A percentile compares a stretch with the other conserved stretches of the same genome.
Conservation (phyloP, 2,329 filamentous ascomycete genomes). For the Alternaria ethzedia region DNA sequence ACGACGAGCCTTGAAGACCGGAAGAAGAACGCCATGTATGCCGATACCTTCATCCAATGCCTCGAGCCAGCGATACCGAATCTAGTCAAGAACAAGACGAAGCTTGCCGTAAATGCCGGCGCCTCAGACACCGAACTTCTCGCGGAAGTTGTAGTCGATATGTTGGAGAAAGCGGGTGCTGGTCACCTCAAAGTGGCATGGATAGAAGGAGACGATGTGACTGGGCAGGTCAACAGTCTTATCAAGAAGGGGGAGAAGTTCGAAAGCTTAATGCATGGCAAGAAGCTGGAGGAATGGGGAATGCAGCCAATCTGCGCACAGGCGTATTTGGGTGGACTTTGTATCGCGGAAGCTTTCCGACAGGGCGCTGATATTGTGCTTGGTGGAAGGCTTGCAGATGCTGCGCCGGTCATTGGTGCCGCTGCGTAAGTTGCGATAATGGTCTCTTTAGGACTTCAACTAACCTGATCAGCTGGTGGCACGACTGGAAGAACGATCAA, state of each 20-base stretch:
- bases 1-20: slow-evolving; percentile 49
- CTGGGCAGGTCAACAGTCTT: slow-evolving; percentile 38
- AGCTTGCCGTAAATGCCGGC: slow-evolving; percentile 62
- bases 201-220: slow-evolving; percentile 31
- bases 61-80: slow-evolving; percentile 37
- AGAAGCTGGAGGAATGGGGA: slow-evolving; percentile 44
- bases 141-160: slow-evolving; percentile 18
- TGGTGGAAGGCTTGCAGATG: slow-evolving; percentile 40
- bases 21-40: slow-evolving; percentile 35
- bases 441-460: slow-evolving; percentile 5
- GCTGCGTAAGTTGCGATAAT: slow-evolving; percentile 39
- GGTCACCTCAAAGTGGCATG: slow-evolving; percentile 30
- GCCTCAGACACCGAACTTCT: slow-evolving; percentile 58
- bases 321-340: slow-evolving; percentile 21
- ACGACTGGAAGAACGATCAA: slow-evolving; percentile 55
- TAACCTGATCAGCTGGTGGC: slow-evolving; percentile 56
- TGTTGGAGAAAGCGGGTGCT: slow-evolving; percentile 14
- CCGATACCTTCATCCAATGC: slow-evolving; percentile 57
- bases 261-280: slow-evolving; percentile 50
- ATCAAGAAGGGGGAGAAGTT: slow-evolving; percentile 45
- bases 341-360: slow-evolving; percentile 35
- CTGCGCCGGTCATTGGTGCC: slow-evolving; percentile 53
- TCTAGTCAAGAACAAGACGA: slow-evolving; percentile 35
- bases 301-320: slow-evolving; percentile 30
- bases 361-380: slow-evolving; percentile 41